Conservation (phyloP, 257 asterid genomes). For the Solanum stenotomum region DNA sequence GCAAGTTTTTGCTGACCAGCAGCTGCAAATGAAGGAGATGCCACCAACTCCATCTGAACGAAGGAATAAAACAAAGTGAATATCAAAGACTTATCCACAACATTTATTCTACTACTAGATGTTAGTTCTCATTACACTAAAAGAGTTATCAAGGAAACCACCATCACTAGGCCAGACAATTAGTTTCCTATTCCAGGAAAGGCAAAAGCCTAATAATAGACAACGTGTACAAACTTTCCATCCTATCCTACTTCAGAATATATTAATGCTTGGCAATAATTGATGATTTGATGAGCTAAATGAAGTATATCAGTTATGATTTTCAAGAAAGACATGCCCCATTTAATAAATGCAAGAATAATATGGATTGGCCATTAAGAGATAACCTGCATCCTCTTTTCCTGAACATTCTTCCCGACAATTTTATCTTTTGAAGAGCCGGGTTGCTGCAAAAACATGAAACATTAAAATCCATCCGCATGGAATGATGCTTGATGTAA, state of each 20-base stretch:
- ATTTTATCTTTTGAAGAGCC: conserved; percentile 61
- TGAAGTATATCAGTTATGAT: background rate
- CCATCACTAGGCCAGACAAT: background rate
- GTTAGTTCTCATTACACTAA: background rate
- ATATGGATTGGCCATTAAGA: background rate
- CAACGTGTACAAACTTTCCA: background rate
- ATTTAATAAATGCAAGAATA: background rate
- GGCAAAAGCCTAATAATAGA: background rate
- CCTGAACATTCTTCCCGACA: conserved; percentile 31
- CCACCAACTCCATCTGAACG: conserved; percentile 39
- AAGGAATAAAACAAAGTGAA: background rate
- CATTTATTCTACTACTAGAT: background rate
- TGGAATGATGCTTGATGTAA: background rate
- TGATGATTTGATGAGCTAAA: background rate
- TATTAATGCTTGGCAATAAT: background rate
- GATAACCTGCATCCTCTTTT: conserved; percentile 57
- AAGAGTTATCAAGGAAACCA: background rate
- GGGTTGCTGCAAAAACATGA: conserved; percentile 17
- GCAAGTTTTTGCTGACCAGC: conserved; percentile 46
- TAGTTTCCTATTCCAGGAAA: background rate
- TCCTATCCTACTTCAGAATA: background rate
- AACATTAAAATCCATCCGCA: background rate
- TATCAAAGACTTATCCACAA: background rate
- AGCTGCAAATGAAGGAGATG: conserved; percentile 54
- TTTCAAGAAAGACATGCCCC: background rate